phyloP scores from a whole-genome alignment of 176 grass and related monocot species.

The Coix lacrymajobi region DNA sequence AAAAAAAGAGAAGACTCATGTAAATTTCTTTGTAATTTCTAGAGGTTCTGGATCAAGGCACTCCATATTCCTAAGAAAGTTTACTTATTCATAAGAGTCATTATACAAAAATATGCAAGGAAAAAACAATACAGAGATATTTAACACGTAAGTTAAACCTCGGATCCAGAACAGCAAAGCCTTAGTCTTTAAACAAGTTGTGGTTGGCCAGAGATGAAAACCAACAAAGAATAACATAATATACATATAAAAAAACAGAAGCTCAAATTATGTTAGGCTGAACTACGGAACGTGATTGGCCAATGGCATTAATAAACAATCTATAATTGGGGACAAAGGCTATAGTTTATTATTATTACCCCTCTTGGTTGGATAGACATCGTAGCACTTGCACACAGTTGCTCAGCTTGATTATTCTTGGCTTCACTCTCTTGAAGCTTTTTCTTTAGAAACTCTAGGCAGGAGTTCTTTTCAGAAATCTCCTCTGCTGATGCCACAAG shows the following conservation, averaged over 20 bases:
- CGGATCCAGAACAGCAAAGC: background rate
- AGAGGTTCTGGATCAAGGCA: background rate
- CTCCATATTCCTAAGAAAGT: background rate
- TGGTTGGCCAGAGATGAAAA: too few relatives aligned
- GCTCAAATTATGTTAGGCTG: background rate
- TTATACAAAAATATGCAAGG: background rate
- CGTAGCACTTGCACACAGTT: background rate
- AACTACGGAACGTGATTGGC: background rate
- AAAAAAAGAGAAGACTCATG: background rate
- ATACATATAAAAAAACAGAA: background rate
- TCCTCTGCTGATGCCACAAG: background rate
- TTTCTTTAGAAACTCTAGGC: conserved; percentile 21
- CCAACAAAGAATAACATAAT: background rate
- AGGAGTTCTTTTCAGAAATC: background rate
- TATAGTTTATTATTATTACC: background rate
- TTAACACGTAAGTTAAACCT: too few relatives aligned
- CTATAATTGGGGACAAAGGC: background rate
- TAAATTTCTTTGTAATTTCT: background rate
- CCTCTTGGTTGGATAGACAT: background rate
- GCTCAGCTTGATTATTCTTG: background rate
- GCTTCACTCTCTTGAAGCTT: conserved; percentile 29
- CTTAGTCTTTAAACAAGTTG: too few relatives aligned
- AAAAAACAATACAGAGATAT: too few relatives aligned
- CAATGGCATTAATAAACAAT: background rate
- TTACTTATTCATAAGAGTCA: background rate